A percentile compares a stretch with the other conserved stretches of the same genome.
These are phyloP conservation scores for Entomortierella beljakovae DNA, from an alignment of 192 early-diverging fungal species.

Conservation along the genomic window DNA sequence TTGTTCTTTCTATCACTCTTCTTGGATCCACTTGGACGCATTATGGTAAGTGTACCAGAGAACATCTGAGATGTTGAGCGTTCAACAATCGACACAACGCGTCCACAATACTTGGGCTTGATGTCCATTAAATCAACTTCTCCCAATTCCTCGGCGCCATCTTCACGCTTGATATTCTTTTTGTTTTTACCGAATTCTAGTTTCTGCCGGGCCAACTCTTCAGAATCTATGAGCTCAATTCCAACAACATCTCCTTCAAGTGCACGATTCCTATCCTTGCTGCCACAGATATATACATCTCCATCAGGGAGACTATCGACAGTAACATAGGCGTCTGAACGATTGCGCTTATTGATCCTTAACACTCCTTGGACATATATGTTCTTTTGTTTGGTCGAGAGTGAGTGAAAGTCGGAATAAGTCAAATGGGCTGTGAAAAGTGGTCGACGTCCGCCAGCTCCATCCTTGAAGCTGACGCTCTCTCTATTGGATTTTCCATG, in stretches of 20 bases:
- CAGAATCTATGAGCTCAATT: slow-evolving; percentile 76
- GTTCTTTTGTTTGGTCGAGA: slow-evolving; percentile 58
- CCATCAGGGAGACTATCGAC: slow-evolving; percentile 73
- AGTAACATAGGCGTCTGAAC: slow-evolving; percentile 90
- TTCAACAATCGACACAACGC: slow-evolving; percentile 68
- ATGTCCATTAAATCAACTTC: slow-evolving; percentile 65
- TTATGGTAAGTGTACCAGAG: slow-evolving; percentile 58
- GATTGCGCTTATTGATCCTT: slow-evolving; percentile 87
- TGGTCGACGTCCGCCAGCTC: slow-evolving; percentile 62
- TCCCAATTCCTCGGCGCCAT: slow-evolving; percentile 55
- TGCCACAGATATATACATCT: slow-evolving; percentile 85
- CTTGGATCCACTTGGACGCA: slow-evolving; percentile 39
- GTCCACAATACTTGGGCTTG: slow-evolving; percentile 68
- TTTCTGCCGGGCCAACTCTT: slow-evolving; percentile 70
- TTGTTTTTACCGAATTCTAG: slow-evolving; percentile 67
- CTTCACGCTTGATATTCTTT: slow-evolving; percentile 60
- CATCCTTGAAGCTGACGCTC: slow-evolving; percentile 59
- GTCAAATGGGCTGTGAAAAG: slow-evolving; percentile 69
- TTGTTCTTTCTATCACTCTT: slow-evolving; percentile 45
- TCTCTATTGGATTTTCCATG: slow-evolving; percentile 59
- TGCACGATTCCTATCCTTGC: slow-evolving; percentile 82
- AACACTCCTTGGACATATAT: slow-evolving; percentile 78
- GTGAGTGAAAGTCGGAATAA: slow-evolving; percentile 62
- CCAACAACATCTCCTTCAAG: slow-evolving; percentile 88
- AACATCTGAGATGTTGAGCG: slow-evolving; percentile 68